Percentiles rank a stretch among this genome's conserved stretches.
Conservation (phyloP, 2,329 filamentous ascomycete genomes). For the Didymella pinodella region DNA sequence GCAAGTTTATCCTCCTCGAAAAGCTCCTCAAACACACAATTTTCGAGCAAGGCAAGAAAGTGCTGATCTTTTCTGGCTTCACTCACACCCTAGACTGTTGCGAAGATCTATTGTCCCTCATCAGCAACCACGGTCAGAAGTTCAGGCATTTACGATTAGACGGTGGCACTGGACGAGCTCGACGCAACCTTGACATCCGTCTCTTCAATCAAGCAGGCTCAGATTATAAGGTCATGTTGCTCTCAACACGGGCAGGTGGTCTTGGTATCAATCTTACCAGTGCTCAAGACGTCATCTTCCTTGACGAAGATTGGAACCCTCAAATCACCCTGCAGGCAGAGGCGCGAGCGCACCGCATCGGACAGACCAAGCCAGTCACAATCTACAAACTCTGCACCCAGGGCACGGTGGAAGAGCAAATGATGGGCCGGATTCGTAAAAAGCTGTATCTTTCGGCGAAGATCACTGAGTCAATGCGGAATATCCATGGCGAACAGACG, state of each 20-base stretch:
- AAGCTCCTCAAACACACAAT: conserved; percentile 61
- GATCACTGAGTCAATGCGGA: conserved; percentile 66
- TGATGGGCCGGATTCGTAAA: conserved; percentile 66
- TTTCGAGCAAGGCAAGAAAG: conserved; percentile 60
- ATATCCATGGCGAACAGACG: conserved; percentile 55
- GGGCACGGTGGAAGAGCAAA: conserved; percentile 66
- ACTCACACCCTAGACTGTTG: conserved; percentile 60
- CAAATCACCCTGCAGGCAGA: conserved; percentile 64
- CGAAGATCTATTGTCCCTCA: conserved; percentile 59
- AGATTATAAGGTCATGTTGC: conserved; percentile 62
- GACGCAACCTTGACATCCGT: conserved; percentile 61
- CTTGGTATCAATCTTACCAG: conserved; percentile 64
- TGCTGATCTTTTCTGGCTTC: conserved; percentile 66
- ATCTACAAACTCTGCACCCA: conserved; percentile 65
- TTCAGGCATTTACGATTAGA: conserved; percentile 62
- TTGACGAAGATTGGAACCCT: conserved; percentile 65
- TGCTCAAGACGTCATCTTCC: conserved; percentile 64
- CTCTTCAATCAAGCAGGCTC: conserved; percentile 59
- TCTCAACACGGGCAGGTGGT: conserved; percentile 64
- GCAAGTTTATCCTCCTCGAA: conserved; percentile 64
- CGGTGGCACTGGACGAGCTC: conserved; percentile 58
- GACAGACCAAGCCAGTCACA: conserved; percentile 62
- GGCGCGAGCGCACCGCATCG: conserved; percentile 63
- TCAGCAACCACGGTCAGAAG: conserved; percentile 50
- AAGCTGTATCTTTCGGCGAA: conserved; percentile 69